Base-by-base conservation (phyloP, 306 rosid genomes). In the Corylus avellana region DNA sequence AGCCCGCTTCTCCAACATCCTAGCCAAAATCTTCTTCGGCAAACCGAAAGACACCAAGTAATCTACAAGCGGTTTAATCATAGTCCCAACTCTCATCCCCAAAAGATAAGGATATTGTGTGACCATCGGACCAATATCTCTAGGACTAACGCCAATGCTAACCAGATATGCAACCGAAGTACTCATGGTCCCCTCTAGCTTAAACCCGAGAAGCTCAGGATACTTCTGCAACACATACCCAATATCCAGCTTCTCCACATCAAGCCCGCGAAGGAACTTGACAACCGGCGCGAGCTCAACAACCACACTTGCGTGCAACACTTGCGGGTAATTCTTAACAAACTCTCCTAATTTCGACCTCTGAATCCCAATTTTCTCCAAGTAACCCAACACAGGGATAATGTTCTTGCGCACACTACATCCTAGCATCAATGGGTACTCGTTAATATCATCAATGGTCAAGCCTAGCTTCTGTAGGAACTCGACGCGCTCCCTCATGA, bases 161-260 rank as follows among this genome's bases (percentile, higher is more conserved):
- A 95, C 93, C 82, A 91, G 96, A 86, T 93, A 95, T 7, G 97
- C 98, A 61, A 95, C 99, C 0, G 98, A 90, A 67, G 99, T 95
- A 64, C 98, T 95, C 98, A 95, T 91, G 51, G 99, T 93, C 79
- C 99, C 99, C 76, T 95, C 98, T 50, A 91, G 97, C 86, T 93
- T 95, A 83, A 90, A 95, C 71, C 99, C 98, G 13, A 95, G 82
- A 81, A 95, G 96, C 76, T 95, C 96, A 58, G 99, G 98, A 76
- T 95, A 91, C 82, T 91, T 95, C 64, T 79, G 90, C 88, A 95
- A 77, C 44, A 95, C 97, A 88, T 84, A 95, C 57, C 98, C 99
- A 70, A 93, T 88, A 78, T 95, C 97, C 54, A 84, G 86, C 80
- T 79, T 95, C 80, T 95, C 99, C 25, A 93, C 97, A 80, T 91